A percentile compares a stretch with the other conserved stretches of the same genome.
Evolutionary conservation across 345 rosid genomes (phyloP).

Genomic region (Alliaria petiolata): DNA sequence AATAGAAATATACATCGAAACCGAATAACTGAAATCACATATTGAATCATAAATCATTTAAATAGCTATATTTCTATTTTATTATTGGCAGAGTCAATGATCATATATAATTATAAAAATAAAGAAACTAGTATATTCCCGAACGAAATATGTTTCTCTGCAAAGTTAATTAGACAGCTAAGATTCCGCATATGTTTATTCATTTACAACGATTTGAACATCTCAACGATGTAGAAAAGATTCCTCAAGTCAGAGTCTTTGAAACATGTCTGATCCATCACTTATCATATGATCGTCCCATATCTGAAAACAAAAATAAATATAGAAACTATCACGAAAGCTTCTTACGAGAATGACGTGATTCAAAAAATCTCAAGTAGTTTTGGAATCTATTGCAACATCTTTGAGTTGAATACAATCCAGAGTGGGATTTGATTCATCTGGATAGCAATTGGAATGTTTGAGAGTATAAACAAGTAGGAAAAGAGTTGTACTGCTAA

Average conservation of each 20-base stretch:
- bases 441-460: not conserved
- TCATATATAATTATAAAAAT: not conserved
- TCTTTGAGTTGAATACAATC: not conserved
- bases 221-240: not conserved
- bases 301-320: not conserved
- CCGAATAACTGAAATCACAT: no score
- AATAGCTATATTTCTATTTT: no score
- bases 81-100: no score
- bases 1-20: no score
- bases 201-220: not conserved
- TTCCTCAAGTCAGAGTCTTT: not conserved
- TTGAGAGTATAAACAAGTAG: not conserved
- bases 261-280: not conserved
- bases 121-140: not conserved
- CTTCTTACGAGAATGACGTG: not conserved
- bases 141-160: not conserved
- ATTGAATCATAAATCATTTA: no score
- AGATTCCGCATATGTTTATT: not conserved
- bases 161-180: not conserved
- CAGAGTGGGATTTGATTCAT: not conserved
- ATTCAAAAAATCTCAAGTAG: not conserved
- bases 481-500: not conserved
- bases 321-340: not conserved
- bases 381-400: not conserved
- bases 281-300: not conserved